A percentile compares a stretch with the other conserved stretches of the same genome.
phyloP scores from a whole-genome alignment of 2,329 filamentous ascomycete species.

The Beauveria bassiana region DNA sequence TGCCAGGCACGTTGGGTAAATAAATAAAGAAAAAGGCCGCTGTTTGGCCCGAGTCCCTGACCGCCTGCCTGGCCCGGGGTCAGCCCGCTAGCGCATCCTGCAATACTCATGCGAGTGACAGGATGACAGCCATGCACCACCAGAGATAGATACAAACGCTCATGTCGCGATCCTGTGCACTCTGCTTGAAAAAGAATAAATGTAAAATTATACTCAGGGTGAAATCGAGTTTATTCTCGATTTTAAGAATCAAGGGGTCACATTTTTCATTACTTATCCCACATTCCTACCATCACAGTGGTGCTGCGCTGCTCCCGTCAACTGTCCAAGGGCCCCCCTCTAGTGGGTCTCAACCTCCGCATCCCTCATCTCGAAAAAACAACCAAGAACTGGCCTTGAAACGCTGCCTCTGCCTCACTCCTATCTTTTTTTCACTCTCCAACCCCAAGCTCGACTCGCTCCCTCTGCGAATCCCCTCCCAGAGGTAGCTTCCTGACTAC shows the following conservation, averaged over 20 bases:
- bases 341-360: slow-evolving; percentile 13
- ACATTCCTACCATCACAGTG: neutral
- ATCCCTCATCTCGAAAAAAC: slow-evolving; percentile 13
- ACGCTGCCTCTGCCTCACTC: slow-evolving; percentile 3
- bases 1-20: no score
- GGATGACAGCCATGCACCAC: neutral
- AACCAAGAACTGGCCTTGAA: slow-evolving; percentile 9
- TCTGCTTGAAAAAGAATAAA: neutral
- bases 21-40: neutral
- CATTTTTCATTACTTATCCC: neutral
- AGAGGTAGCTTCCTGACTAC: slow-evolving; percentile 2
- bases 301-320: neutral
- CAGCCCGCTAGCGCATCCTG: slow-evolving; percentile 5
- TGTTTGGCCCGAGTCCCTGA: neutral
- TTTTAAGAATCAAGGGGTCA: neutral
- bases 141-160: neutral
- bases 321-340: neutral
- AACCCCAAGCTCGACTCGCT: slow-evolving; percentile 10
- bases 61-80: neutral
- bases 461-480: neutral
- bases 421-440: slow-evolving; percentile 8
- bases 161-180: neutral
- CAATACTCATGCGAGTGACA: slow-evolving; percentile 3
- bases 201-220: no score
- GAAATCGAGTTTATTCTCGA: neutral